Evolutionary conservation across 2,329 filamentous ascomycete genomes (phyloP), one percentile per base, ranked within the genome.

Genomic region (Talaromyces sp.): DNA sequence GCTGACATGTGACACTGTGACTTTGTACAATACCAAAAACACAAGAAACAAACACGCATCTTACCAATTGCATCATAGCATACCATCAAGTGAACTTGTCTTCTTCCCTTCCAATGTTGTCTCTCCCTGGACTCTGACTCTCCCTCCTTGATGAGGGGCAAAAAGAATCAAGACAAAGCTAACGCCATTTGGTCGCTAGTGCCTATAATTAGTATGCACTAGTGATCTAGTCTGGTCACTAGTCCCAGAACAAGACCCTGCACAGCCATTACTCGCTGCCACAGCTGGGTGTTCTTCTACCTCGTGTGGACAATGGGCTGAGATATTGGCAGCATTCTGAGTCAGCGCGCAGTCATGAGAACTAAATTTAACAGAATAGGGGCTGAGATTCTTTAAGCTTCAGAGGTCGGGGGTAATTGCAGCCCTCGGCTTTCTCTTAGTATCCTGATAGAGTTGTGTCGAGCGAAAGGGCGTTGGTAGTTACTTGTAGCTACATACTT

Each of bases 181-280:
- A 59, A 59, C 56, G 39, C 56, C 16, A 45, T 59, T 45, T 45
- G 22, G 56, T 59, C 22, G 24, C n/a, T 59, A 45, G 56, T 43
- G 56, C 56, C 52, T 59, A 59, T 43, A 43, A 59, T 59, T 59
- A 59, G 56, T 59, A 59, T 19, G 39, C 35, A 39, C 56, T 59
- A 59, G 39, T 16, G 37, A 59, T 27, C 22, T 58, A 24, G 56
- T 13, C 19, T 43, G 24, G n/a, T 43, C 19, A 19, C 56, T 59
- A 59, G 56, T 24, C 56, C 41, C 41, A n/a, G 22, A 54, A 62
- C 43, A 52, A 16, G 19, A 37, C 24, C 19, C 16, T 62, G 59
- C 59, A 62, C 43, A 49, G 59, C 59, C 59, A 49, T 52, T 49
- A 35, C 37, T 47, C 43, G 45, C 41, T 22, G 59, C 57, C 41